Evolutionary conservation across 1,284 basidiomycete species (phyloP).

Genomic region (Agaricales sp.): DNA sequence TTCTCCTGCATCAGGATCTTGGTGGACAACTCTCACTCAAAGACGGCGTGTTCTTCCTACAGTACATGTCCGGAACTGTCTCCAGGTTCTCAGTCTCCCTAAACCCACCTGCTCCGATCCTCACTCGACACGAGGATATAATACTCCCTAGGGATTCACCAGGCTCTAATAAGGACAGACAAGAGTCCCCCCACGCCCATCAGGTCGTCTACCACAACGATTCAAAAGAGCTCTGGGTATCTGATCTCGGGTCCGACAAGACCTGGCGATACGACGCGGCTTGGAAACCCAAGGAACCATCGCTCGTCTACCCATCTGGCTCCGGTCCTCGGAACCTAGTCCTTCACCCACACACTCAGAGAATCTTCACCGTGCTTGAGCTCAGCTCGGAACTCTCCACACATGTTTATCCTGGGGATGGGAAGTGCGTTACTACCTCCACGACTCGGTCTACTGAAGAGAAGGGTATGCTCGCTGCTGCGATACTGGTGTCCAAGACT

Average conservation of each 20-base stretch:
- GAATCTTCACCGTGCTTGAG: slow-evolving; percentile 51
- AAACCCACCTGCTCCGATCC: slow-evolving; percentile 31
- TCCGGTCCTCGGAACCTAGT: slow-evolving; percentile 61
- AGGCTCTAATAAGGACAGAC: slow-evolving; percentile 52
- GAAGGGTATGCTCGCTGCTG: slow-evolving; percentile 40
- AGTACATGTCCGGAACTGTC: slow-evolving; percentile 57
- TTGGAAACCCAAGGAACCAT: slow-evolving; percentile 34
- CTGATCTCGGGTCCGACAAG: slow-evolving; percentile 61
- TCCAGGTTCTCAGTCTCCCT: slow-evolving; percentile 38
- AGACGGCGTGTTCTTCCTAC: too few relatives aligned
- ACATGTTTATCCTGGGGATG: slow-evolving; percentile 26
- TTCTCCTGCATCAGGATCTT: neutral
- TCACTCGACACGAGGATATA: too few relatives aligned
- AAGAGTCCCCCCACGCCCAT: slow-evolving; percentile 58
- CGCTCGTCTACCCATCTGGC: slow-evolving; percentile 36
- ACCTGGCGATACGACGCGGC: slow-evolving; percentile 43
- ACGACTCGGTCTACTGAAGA: slow-evolving; percentile 11
- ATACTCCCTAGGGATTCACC: slow-evolving; percentile 5
- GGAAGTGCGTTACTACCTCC: slow-evolving; percentile 20
- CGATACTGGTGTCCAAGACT: slow-evolving; percentile 41
- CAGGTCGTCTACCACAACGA: slow-evolving; percentile 36
- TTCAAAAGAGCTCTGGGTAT: slow-evolving; percentile 50
- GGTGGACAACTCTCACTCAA: too few relatives aligned
- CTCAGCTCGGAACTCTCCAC: slow-evolving; percentile 44
- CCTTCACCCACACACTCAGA: slow-evolving; percentile 21